Evolutionary conservation across 371 early-diverging fungal genomes (phyloP), one percentile per base, ranked within the genome.

Genomic region (Circinella umbellata): DNA sequence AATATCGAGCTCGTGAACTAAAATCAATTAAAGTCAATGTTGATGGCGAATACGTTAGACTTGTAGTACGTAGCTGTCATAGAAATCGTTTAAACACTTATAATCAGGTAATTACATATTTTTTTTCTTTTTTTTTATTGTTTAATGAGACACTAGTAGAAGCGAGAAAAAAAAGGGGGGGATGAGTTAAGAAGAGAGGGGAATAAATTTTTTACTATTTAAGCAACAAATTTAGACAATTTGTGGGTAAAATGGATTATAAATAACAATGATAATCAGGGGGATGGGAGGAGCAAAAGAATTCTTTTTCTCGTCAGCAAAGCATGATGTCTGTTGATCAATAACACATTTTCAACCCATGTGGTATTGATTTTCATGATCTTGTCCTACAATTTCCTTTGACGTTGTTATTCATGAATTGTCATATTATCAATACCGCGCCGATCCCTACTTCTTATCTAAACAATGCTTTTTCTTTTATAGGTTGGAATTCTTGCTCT

Each of bases 1-100:
- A 82, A 65, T 82, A 75, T 63, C 67, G 80, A 42, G 82, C 83
- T 66, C 84, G 94, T 27, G 94, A 94, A 74, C 79, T 93, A 35
- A 91, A 91, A 72, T 91, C 93, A 0, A 89, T 94, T 55, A 90
- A 90, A 70, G 76, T 93, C 37, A 90, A 93, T 67, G 84, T 84
- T n/a, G 85, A 89, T 59, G 90, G 91, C 49, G 90, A 92, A 71
- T 91, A 86, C 69, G 74, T 94, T 36, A 85, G 93, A 64, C 67
- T 94, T 14, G 88, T 91, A 8, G 77, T 90, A 46, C 87, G 91
- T 46, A 88, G 89, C 63, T 92, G 91, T 76, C 86, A 91, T 75
- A 81, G 86, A 68, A 94, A 94, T 69, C 73, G 81, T 20, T 65
- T 92, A 37, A 94, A 94, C 73, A 86, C 89, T 35, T 92, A 90